A percentile compares a stretch with the other conserved stretches of the same genome.
Evolutionary conservation across 2,329 filamentous ascomycete genomes (phyloP).

Genomic region (Kalaharituber pfeilii): DNA sequence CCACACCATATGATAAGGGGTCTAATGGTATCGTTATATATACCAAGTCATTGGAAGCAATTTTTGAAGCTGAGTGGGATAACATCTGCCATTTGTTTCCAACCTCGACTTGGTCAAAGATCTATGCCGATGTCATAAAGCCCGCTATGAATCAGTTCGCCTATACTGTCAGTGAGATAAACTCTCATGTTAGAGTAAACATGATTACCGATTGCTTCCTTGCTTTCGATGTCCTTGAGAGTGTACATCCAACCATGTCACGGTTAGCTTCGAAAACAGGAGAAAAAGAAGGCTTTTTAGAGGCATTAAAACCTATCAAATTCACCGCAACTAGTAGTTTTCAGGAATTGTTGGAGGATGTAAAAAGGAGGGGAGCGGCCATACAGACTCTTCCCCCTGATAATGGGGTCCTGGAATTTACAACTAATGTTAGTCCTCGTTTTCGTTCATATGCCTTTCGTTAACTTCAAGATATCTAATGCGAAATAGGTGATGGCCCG

Average conservation of each 20-base stretch:
- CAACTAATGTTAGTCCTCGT: slow-evolving; percentile 40
- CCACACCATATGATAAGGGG: slow-evolving; percentile 59
- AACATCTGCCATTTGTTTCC: slow-evolving; percentile 77
- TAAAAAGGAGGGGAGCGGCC: slow-evolving; percentile 47
- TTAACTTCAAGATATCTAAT: not conserved
- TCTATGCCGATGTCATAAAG: slow-evolving; percentile 65
- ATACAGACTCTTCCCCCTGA: slow-evolving; percentile 58
- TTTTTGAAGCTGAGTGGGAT: slow-evolving; percentile 77
- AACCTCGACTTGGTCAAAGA: slow-evolving; percentile 63
- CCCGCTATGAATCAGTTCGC: slow-evolving; percentile 63
- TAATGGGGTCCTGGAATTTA: slow-evolving; percentile 59
- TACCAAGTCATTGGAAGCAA: slow-evolving; percentile 66
- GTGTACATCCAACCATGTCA: slow-evolving; percentile 62
- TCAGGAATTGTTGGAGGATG: slow-evolving; percentile 67
- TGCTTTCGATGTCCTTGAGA: slow-evolving; percentile 86
- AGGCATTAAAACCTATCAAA: slow-evolving; percentile 72
- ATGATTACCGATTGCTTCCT: slow-evolving; percentile 83
- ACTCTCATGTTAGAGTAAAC: slow-evolving; percentile 72
- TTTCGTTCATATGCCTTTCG: not conserved
- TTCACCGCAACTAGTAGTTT: slow-evolving; percentile 84
- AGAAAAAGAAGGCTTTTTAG: slow-evolving; percentile 66
- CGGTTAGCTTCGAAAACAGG: slow-evolving; percentile 67
- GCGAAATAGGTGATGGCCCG: slow-evolving; percentile 44
- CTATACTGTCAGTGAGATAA: slow-evolving; percentile 72
- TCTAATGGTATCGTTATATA: slow-evolving; percentile 88